A percentile compares a stretch with the other conserved stretches of the same genome.
phyloP scores from a whole-genome alignment of 495 filamentous ascomycete species.

The Alectoria sarmentosa region DNA sequence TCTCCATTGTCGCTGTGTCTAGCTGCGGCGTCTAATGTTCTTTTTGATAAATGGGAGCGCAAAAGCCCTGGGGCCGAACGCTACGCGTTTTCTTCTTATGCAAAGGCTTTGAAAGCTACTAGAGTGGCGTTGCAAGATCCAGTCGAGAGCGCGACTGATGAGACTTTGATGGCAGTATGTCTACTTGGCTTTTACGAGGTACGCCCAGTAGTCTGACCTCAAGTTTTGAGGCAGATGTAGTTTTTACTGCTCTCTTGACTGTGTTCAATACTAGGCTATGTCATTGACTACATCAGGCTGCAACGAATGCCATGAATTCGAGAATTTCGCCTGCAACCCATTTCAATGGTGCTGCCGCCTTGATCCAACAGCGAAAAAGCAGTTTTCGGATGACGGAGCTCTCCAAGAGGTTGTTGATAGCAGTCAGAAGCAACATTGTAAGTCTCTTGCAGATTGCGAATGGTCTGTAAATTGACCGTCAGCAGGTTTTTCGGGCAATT shows the following conservation, averaged over 20 bases:
- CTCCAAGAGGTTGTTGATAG: conserved; percentile 17
- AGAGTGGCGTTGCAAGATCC: conserved; percentile 46
- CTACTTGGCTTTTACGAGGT: conserved; percentile 24
- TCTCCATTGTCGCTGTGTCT: conserved; percentile 17
- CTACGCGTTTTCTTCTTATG: conserved; percentile 25
- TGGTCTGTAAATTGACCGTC: background rate
- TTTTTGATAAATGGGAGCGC: conserved; percentile 19
- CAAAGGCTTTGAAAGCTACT: conserved; percentile 45
- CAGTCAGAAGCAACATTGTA: conserved; percentile 21
- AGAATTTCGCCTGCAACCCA: conserved; percentile 17
- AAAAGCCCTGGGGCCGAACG: conserved; percentile 4
- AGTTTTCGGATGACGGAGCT: conserved; percentile 13
- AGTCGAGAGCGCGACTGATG: conserved; percentile 42
- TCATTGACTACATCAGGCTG: background rate
- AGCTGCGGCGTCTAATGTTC: conserved; percentile 8
- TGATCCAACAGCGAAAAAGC: conserved; percentile 20
- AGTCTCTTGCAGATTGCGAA: background rate
- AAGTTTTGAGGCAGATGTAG: background rate
- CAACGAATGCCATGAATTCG: conserved; percentile 8
- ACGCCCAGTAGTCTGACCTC: background rate
- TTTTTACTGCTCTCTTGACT: background rate
- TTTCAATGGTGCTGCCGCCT: conserved; percentile 21
- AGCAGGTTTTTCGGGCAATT: conserved; percentile 16
- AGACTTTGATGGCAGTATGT: conserved; percentile 53
- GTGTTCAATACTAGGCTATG: background rate